These are phyloP conservation scores for Coniferiporia sulphurascens DNA, from an alignment of 1,284 basidiomycete species.

Conservation along the genomic window DNA sequence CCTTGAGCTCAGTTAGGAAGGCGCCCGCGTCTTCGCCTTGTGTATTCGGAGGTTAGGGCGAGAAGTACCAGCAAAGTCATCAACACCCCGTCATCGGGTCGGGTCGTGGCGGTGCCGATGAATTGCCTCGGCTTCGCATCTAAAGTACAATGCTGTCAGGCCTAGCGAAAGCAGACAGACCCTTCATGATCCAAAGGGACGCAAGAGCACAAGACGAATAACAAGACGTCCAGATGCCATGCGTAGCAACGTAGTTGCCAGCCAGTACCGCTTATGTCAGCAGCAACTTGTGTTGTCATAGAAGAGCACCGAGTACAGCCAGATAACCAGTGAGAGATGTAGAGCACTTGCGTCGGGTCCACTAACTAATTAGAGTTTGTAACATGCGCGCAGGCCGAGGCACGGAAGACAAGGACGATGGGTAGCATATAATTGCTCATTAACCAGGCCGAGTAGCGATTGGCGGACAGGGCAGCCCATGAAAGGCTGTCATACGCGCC, in stretches of 20 bases:
- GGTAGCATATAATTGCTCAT: neutral
- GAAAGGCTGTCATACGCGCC: too few relatives aligned
- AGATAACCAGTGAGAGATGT: too few relatives aligned
- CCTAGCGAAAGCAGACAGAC: neutral
- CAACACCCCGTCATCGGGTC: neutral
- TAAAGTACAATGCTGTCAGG: constrained; percentile 14
- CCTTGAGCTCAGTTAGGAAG: constrained; percentile 1
- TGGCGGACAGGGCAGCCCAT: too few relatives aligned
- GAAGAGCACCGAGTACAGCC: too few relatives aligned
- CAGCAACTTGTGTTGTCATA: too few relatives aligned
- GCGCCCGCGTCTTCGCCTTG: constrained; percentile 1
- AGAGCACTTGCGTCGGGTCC: too few relatives aligned
- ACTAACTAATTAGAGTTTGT: too few relatives aligned
- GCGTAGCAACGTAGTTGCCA: neutral
- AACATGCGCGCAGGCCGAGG: too few relatives aligned
- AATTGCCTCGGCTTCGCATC: constrained; percentile 1
- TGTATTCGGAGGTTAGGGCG: neutral
- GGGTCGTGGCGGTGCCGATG: neutral
- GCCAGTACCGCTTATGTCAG: too few relatives aligned
- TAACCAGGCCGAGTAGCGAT: neutral
- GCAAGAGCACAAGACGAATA: neutral
- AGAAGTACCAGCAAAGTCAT: neutral
- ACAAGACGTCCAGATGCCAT: neutral
- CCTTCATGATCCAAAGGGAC: neutral
- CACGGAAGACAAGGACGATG: too few relatives aligned